Evolutionary conservation across 371 early-diverging fungal genomes (phyloP).

Genomic region (Choanephora cucurbitarum): DNA sequence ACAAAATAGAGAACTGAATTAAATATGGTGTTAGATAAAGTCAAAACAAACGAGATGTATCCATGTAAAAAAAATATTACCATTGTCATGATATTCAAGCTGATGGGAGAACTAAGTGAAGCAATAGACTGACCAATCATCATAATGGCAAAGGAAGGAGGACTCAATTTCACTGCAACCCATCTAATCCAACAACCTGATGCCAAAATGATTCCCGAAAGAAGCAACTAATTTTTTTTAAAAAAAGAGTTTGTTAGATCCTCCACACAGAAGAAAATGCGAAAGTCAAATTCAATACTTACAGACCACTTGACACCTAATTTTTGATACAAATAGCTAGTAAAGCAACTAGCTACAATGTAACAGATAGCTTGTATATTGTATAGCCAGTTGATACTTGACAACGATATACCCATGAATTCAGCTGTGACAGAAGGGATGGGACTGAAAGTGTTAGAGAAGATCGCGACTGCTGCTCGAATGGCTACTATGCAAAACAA

Average conservation of each 20-base stretch:
- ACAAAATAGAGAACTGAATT: conserved; percentile 49
- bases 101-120: conserved; percentile 62
- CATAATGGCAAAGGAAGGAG: conserved; percentile 48
- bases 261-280: not conserved
- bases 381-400: conserved; percentile 44
- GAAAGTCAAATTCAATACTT: conserved; percentile 8
- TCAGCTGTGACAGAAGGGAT: conserved; percentile 41
- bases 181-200: conserved; percentile 65
- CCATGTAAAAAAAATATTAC: conserved; percentile 17
- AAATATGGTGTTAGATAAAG: too few species aligned
- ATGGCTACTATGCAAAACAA: conserved; percentile 36
- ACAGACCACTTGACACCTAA: conserved; percentile 50
- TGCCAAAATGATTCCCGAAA: conserved; percentile 48
- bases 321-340: conserved; percentile 52
- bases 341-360: conserved; percentile 49
- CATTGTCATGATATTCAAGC: conserved; percentile 60
- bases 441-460: conserved; percentile 44
- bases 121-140: conserved; percentile 64
- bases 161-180: conserved; percentile 46
- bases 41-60: conserved; percentile 6
- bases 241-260: not conserved
- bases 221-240: conserved; percentile 33
- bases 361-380: conserved; percentile 52
- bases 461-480: conserved; percentile 40
- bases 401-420: conserved; percentile 32